Evolutionary conservation across 2,329 filamentous ascomycete genomes (phyloP).

Genomic region (Talaromyces rugulosus): DNA sequence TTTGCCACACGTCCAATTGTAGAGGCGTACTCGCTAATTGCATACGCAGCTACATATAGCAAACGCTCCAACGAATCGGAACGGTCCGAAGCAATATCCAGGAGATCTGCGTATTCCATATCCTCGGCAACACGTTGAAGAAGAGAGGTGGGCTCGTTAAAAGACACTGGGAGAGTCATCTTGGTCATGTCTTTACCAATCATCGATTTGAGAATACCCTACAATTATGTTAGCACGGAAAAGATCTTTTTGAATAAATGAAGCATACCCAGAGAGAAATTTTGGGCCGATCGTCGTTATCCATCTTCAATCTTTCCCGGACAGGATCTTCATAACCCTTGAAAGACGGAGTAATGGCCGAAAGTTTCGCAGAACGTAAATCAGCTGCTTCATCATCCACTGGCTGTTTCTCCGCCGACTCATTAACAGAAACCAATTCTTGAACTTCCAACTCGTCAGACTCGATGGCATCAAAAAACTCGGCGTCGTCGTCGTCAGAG

Average conservation of each 20-base stretch:
- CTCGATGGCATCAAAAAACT: conserved; percentile 97
- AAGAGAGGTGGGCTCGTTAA: conserved; percentile 96
- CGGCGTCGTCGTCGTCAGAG: conserved; percentile 82
- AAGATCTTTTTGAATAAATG: background rate
- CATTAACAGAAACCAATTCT: conserved; percentile 56
- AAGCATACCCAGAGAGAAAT: conserved; percentile 85
- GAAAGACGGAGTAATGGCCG: conserved; percentile 74
- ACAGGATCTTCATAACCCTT: conserved; percentile 88
- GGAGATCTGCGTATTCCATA: conserved; percentile 93
- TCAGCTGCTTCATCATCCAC: conserved; percentile 36
- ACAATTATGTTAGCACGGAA: conserved; percentile 4
- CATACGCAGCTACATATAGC: conserved; percentile 92
- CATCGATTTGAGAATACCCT: conserved; percentile 98
- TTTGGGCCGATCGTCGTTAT: conserved; percentile 87
- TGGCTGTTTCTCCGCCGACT: conserved; percentile 45
- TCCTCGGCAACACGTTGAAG: conserved; percentile 94
- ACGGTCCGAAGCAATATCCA: conserved; percentile 83
- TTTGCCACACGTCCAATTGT: conserved; percentile 96
- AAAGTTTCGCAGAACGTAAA: conserved; percentile 45
- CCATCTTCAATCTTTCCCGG: conserved; percentile 75
- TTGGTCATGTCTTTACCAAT: conserved; percentile 99
- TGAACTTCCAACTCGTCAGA: conserved; percentile 74
- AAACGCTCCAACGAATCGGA: conserved; percentile 84
- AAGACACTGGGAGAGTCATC: conserved; percentile 97
- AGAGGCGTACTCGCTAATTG: conserved; percentile 92